Evolutionary conservation across 805 yeast species (phyloP).

Genomic region (Deakozyma indianensis): DNA sequence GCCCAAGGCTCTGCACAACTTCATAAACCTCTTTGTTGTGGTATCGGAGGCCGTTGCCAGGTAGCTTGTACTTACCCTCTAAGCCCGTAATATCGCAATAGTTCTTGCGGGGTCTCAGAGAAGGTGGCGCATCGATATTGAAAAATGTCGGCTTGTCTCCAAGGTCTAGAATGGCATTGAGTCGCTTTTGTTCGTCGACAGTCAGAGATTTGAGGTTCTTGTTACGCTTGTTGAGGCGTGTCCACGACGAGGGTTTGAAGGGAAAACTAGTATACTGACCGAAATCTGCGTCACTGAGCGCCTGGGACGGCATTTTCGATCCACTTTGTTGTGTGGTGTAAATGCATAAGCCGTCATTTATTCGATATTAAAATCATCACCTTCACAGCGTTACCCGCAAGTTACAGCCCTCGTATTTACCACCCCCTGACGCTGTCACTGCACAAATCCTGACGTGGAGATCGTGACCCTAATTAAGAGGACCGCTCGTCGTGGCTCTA

Average conservation of each 20-base stretch:
- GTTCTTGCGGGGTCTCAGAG: slow-evolving; percentile 61
- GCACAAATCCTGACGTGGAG: too few relatives aligned
- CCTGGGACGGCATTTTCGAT: background rate
- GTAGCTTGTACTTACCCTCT: slow-evolving; percentile 60
- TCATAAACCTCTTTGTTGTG: slow-evolving; percentile 75
- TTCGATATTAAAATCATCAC: too few relatives aligned
- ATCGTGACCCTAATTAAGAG: too few relatives aligned
- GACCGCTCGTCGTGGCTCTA: too few relatives aligned
- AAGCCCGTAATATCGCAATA: slow-evolving; percentile 93
- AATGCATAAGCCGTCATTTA: too few relatives aligned
- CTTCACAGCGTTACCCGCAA: too few relatives aligned
- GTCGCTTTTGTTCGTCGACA: slow-evolving; percentile 64
- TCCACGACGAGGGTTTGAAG: slow-evolving; percentile 24
- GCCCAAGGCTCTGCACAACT: slow-evolving; percentile 59
- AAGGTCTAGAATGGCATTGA: slow-evolving; percentile 25
- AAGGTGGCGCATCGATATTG: slow-evolving; percentile 74
- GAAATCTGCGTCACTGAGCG: background rate
- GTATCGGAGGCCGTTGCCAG: slow-evolving; percentile 53
- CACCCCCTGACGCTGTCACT: too few relatives aligned
- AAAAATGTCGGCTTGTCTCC: slow-evolving; percentile 42
- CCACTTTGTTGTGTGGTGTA: too few relatives aligned
- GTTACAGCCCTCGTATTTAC: too few relatives aligned
- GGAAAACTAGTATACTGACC: background rate
- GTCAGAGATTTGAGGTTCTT: slow-evolving; percentile 62
- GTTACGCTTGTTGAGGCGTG: slow-evolving; percentile 43